These are phyloP conservation scores for Bisporella sp. DNA, from an alignment of 2,329 filamentous ascomycete genomes.

Conservation along the genomic window DNA sequence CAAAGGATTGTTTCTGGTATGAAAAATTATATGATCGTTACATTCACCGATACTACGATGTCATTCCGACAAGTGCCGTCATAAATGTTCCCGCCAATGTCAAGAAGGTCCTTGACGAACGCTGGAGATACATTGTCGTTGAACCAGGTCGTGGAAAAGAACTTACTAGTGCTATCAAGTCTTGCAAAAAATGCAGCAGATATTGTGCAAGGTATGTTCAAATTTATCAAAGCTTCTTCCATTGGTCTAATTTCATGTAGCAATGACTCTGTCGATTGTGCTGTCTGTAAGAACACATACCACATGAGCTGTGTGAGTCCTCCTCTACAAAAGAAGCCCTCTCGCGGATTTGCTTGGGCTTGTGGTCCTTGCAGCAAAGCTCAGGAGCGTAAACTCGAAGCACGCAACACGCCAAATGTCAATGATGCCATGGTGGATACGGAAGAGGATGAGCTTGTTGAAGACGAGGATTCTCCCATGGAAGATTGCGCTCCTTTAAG, in stretches of 20 bases:
- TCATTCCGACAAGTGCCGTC: slow-evolving; percentile 84
- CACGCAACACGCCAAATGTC: slow-evolving; percentile 73
- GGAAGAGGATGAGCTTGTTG: slow-evolving; percentile 56
- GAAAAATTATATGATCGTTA: slow-evolving; percentile 97
- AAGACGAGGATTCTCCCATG: slow-evolving; percentile 54
- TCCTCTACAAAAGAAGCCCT: slow-evolving; percentile 89
- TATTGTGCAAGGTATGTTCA: slow-evolving; percentile 81
- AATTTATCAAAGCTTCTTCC: background rate
- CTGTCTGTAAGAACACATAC: slow-evolving; percentile 89
- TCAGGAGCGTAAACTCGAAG: slow-evolving; percentile 89
- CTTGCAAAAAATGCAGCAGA: slow-evolving; percentile 83
- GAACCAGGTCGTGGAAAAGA: slow-evolving; percentile 93
- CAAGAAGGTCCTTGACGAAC: slow-evolving; percentile 90
- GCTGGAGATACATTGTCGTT: slow-evolving; percentile 94
- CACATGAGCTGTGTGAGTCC: slow-evolving; percentile 98
- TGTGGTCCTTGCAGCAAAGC: slow-evolving; percentile 93
- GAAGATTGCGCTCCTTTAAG: slow-evolving; percentile 58
- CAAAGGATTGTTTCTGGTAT: slow-evolving; percentile 88
- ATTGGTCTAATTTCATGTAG: slow-evolving; percentile 36
- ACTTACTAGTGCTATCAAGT: slow-evolving; percentile 90
- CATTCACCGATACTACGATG: slow-evolving; percentile 96
- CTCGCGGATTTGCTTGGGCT: slow-evolving; percentile 95
- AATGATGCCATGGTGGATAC: slow-evolving; percentile 57
- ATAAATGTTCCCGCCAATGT: slow-evolving; percentile 95
- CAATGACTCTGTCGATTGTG: slow-evolving; percentile 93